A percentile compares a stretch with the other conserved stretches of the same genome.
These are phyloP conservation scores for Boletus pseudo-olivaceus DNA, from an alignment of 768 basidiomycete species.

Conservation along the genomic window DNA sequence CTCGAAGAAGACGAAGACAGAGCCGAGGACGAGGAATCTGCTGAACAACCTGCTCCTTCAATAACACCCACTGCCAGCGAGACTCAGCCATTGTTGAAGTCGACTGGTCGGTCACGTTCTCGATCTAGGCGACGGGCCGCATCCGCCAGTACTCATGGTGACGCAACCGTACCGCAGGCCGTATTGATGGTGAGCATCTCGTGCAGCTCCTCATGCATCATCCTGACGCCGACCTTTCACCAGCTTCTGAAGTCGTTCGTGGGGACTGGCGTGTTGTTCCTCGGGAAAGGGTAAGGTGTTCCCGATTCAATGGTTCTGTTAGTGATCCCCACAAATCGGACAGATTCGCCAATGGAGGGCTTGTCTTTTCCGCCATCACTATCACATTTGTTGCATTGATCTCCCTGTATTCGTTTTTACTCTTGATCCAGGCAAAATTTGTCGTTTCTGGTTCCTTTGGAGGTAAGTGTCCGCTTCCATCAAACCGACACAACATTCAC, in stretches of 20 bases:
- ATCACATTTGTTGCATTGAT: slow-evolving; percentile 80
- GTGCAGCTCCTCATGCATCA: not conserved
- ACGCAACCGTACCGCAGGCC: slow-evolving; percentile 88
- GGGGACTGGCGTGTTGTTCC: slow-evolving; percentile 92
- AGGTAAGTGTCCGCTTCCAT: slow-evolving; percentile 44
- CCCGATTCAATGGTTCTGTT: not conserved
- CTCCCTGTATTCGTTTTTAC: slow-evolving; percentile 90
- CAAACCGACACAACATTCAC: slow-evolving; percentile 5
- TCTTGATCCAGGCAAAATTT: slow-evolving; percentile 84
- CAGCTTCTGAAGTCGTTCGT: slow-evolving; percentile 92
- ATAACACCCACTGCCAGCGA: slow-evolving; percentile 34
- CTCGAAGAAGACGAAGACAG: slow-evolving; percentile 83
- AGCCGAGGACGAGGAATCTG: slow-evolving; percentile 52
- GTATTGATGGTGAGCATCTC: slow-evolving; percentile 73
- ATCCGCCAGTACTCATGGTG: slow-evolving; percentile 68
- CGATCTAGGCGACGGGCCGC: slow-evolving; percentile 50
- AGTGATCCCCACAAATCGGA: slow-evolving; percentile 3
- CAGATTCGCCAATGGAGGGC: slow-evolving; percentile 93
- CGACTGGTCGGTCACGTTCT: slow-evolving; percentile 41
- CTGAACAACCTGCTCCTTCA: slow-evolving; percentile 23
- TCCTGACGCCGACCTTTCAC: not conserved
- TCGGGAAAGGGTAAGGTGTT: slow-evolving; percentile 77
- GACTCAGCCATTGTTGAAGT: slow-evolving; percentile 53
- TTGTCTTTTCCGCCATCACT: slow-evolving; percentile 80
- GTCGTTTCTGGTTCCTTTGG: slow-evolving; percentile 92